These are phyloP conservation scores for Solanum neorickii DNA, from an alignment of 257 asterid species.

Conservation along the genomic window DNA sequence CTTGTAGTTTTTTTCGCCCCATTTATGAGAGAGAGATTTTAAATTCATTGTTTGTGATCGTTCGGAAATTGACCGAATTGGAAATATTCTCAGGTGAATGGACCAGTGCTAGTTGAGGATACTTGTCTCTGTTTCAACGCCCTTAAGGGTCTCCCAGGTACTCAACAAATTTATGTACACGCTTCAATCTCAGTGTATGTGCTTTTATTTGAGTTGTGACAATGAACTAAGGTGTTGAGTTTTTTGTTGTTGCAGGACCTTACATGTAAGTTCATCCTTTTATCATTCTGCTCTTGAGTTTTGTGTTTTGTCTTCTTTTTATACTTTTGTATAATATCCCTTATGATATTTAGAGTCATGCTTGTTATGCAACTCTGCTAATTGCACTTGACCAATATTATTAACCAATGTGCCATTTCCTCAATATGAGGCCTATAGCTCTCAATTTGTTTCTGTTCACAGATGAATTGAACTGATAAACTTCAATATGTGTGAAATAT, in stretches of 20 bases:
- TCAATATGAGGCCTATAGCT: neutral
- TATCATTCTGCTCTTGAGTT: constrained; percentile 13
- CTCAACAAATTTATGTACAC: neutral
- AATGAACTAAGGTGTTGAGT: neutral
- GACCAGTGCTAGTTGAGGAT: constrained; percentile 97
- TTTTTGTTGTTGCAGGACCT: constrained; percentile 57
- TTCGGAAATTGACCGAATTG: neutral
- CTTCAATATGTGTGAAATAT: neutral
- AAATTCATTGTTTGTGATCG: neutral
- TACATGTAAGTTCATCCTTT: constrained; percentile 64
- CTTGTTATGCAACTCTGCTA: neutral
- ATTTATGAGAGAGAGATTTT: neutral
- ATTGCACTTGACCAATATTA: neutral
- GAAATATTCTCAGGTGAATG: constrained; percentile 46
- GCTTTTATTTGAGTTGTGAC: neutral
- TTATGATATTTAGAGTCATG: neutral
- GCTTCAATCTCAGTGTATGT: neutral
- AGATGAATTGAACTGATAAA: neutral
- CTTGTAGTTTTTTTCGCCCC: neutral
- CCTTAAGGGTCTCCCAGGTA: constrained; percentile 93
- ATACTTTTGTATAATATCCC: neutral
- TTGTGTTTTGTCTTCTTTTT: neutral
- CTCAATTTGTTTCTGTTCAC: neutral
- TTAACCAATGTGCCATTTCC: neutral
- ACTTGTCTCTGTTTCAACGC: constrained; percentile 96